Conservation (phyloP, 805 yeast species). For the Candida maris region DNA sequence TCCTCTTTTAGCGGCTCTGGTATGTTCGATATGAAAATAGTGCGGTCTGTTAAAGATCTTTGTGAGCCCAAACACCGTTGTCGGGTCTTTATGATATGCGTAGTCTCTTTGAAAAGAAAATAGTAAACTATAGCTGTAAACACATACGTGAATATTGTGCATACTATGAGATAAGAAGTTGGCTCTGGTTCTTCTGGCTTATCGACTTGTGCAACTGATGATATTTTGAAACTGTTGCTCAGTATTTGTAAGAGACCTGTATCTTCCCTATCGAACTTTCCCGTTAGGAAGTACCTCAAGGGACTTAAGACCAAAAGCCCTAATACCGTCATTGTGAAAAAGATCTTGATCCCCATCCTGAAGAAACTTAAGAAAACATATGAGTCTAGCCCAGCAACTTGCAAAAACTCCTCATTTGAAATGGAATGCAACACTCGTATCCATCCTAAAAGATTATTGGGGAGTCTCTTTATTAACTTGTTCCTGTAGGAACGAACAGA, state of each 20-base stretch:
- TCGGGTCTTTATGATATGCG: constrained; percentile 46
- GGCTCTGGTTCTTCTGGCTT: constrained; percentile 25
- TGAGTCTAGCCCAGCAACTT: constrained; percentile 57
- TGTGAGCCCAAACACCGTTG: constrained; percentile 59
- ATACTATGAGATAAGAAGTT: constrained; percentile 42
- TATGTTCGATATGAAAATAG: constrained; percentile 52
- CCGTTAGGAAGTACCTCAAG: constrained; percentile 48
- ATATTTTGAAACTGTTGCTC: constrained; percentile 7
- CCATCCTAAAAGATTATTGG: constrained; percentile 52
- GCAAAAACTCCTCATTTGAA: constrained; percentile 48
- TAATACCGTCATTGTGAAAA: constrained; percentile 41
- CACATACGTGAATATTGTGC: constrained; percentile 52
- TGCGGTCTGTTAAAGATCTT: constrained; percentile 56
- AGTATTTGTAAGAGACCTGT: constrained; percentile 5
- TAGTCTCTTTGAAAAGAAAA: constrained; percentile 45
- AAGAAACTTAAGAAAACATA: constrained; percentile 57
- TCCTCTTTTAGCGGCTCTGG: constrained; percentile 46
- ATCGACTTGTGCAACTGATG: constrained; percentile 19
- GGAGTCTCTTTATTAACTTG: constrained; percentile 41
- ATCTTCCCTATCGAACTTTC: constrained; percentile 38
- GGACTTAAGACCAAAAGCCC: constrained; percentile 52
- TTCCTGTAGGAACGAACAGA: constrained; percentile 52
- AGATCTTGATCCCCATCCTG: constrained; percentile 49
- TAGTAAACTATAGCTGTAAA: constrained; percentile 47
- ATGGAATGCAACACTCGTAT: constrained; percentile 43